These are phyloP conservation scores for Cutaneotrichosporon cutaneum DNA, from an alignment of 1,284 basidiomycete genomes.

Conservation along the genomic window DNA sequence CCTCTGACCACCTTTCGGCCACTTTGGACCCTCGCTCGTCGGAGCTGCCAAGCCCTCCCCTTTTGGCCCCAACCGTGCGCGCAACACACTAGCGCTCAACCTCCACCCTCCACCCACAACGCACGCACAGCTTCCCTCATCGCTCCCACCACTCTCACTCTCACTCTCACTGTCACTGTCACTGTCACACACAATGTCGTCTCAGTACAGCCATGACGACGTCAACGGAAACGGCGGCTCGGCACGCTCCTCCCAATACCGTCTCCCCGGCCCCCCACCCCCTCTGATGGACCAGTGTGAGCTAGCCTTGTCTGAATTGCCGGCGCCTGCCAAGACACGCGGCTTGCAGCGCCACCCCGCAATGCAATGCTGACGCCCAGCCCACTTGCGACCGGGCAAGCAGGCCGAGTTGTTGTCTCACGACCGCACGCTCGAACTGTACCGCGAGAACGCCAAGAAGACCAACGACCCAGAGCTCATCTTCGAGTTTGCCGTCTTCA, in stretches of 20 bases:
- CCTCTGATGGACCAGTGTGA: conserved; percentile 53
- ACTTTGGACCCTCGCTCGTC: neutral
- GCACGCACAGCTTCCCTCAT: neutral
- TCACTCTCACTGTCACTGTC: conserved; percentile 5
- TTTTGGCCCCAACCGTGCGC: neutral
- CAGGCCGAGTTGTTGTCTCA: conserved; percentile 89
- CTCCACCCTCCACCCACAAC: neutral
- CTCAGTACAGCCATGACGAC: conserved; percentile 12
- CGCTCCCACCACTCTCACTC: neutral
- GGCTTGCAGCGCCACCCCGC: neutral
- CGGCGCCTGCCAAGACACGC: neutral
- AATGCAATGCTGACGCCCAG: conserved; percentile 25
- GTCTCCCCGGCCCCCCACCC: conserved; percentile 36
- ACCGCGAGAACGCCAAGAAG: conserved; percentile 96
- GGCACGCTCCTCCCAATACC: conserved; percentile 24
- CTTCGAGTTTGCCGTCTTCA: conserved; percentile 97
- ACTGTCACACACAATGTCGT: conserved; percentile 12
- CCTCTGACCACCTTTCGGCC: neutral
- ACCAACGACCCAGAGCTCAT: conserved; percentile 96
- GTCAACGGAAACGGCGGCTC: conserved; percentile 16
- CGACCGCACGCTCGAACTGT: conserved; percentile 92
- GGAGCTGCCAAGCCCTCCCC: too few species aligned
- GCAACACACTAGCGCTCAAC: too few species aligned
- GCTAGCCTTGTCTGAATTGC: conserved; percentile 10
- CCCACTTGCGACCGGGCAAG: conserved; percentile 88